A percentile compares a stretch with the other conserved stretches of the same genome.
These are phyloP conservation scores for Tubosaeta brunneosetosa DNA, from an alignment of 768 basidiomycete genomes.

Conservation along the genomic window DNA sequence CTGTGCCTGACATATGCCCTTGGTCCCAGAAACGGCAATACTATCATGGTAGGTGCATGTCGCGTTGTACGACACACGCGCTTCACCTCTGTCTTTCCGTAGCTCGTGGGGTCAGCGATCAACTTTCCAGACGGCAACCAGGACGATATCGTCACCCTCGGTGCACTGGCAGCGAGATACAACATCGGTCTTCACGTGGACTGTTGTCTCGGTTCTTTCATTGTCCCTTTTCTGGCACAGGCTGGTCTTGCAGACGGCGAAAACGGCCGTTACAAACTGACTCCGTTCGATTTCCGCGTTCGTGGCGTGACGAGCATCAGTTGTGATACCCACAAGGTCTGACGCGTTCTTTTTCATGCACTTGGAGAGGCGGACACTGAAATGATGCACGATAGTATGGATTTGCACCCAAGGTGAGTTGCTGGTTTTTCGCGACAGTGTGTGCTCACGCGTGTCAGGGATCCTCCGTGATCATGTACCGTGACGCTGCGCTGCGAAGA, in stretches of 20 bases:
- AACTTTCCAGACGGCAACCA: conserved; percentile 86
- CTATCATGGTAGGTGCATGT: conserved; percentile 64
- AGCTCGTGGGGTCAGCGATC: conserved; percentile 83
- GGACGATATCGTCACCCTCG: conserved; percentile 81
- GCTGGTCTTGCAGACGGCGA: conserved; percentile 64
- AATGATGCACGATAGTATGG: conserved; percentile 57
- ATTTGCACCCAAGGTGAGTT: conserved; percentile 81
- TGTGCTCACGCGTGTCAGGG: conserved; percentile 37
- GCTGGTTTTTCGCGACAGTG: background rate
- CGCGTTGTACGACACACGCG: background rate
- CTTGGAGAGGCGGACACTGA: background rate
- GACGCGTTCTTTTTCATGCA: background rate
- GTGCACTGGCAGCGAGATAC: conserved; percentile 63
- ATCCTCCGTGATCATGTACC: conserved; percentile 94
- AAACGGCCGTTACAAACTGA: conserved; percentile 48
- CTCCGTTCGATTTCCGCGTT: conserved; percentile 87
- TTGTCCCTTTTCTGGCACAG: conserved; percentile 86
- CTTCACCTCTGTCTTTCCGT: background rate
- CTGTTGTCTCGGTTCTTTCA: conserved; percentile 91
- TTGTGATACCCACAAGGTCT: conserved; percentile 92
- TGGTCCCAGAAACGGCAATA: conserved; percentile 67
- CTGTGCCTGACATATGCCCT: conserved; percentile 1
- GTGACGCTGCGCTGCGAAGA: conserved; percentile 64
- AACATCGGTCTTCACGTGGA: conserved; percentile 91
- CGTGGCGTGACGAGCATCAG: conserved; percentile 91